Evolutionary conservation across 345 rosid species (phyloP).

Genomic region (Adansonia digitata): DNA sequence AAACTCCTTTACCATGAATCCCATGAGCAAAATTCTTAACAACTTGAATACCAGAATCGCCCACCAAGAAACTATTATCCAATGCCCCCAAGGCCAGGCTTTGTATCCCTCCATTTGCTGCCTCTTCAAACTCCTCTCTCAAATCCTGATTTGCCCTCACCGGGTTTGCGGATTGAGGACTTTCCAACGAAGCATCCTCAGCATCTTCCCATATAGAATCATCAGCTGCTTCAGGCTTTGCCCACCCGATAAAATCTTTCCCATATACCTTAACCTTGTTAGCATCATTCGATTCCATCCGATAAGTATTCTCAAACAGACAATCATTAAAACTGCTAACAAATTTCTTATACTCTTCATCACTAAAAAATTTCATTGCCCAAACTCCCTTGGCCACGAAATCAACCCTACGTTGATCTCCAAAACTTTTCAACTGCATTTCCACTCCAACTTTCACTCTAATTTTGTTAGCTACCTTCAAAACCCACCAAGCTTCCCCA

Average conservation of each 20-base stretch:
- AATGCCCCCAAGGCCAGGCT: conserved; percentile 96
- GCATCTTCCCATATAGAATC: conserved; percentile 99
- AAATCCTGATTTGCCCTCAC: conserved; percentile 57
- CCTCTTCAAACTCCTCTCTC: conserved; percentile 94
- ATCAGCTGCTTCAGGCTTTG: conserved; percentile 85
- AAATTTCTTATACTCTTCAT: conserved; percentile 53
- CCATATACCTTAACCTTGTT: conserved; percentile 79
- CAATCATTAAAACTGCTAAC: conserved; percentile 52
- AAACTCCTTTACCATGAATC: conserved; percentile 90
- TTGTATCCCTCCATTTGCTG: conserved; percentile 77
- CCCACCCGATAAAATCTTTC: conserved; percentile 91
- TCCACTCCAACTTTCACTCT: conserved; percentile 50
- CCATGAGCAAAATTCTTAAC: conserved; percentile 89
- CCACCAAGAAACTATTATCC: conserved; percentile 94
- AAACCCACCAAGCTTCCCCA: conserved; percentile 50
- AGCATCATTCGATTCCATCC: conserved; percentile 77
- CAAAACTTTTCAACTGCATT: conserved; percentile 67
- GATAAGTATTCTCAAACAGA: conserved; percentile 80
- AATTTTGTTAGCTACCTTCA: conserved; percentile 60
- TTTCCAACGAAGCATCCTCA: conserved; percentile 55
- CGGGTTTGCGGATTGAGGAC: conserved; percentile 62
- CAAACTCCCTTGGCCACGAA: conserved; percentile 83
- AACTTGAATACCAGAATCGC: conserved; percentile 86
- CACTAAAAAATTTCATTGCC: conserved; percentile 73
- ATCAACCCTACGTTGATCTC: conserved; percentile 85